Base-by-base conservation (phyloP, 2,329 filamentous ascomycete genomes). In the Colletotrichum tropicicola region DNA sequence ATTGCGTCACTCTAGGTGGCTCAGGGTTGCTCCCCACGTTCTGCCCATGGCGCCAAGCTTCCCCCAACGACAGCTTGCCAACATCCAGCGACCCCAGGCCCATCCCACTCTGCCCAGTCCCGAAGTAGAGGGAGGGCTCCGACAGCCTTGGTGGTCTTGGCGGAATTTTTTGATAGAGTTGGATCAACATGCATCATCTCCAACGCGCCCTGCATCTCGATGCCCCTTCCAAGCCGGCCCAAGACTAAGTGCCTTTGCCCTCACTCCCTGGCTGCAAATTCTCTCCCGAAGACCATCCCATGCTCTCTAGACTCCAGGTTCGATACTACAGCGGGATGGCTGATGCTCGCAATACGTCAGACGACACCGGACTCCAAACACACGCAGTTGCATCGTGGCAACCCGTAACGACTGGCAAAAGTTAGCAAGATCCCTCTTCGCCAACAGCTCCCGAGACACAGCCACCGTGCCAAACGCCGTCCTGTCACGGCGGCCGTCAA, bases 1-100 rank as follows among this genome's bases (percentile, higher is more conserved):
- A 30, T 61, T 55, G 57, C 61, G 57, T 65, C 57, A 65, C 23
- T 23, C 1, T 17, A 8, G 28, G 51, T 65, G 49, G 57, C 61
- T 61, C 51, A 45, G 23, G 23, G 43, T 32, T 63, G 28, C 30
- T 23, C 43, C 56, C 32, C 28, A 51, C 49, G 58, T 28, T 37
- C 17, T 23, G 15, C 48, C n/a, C 27, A 35, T 47, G 17, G 15
- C 32, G 39, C 57, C 57, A 55, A 61, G 57, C 23, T 23, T 30
- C 41, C 48, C 39, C 47, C 32, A 44, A 55, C 41, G 19, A n/a
- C 32, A 19, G 45, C 39, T 30, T 39, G 41, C 28, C 41, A 52
- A 27, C 37, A 21, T 10, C 15, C 47, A 47, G 5, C 27, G 12
- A n/a, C 15, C n/a, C 56, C 12, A 13, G 32, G 58, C n/a, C n/a